These are phyloP conservation scores for Entomophthora muscae DNA, from an alignment of 371 early-diverging fungal species.

Conservation along the genomic window DNA sequence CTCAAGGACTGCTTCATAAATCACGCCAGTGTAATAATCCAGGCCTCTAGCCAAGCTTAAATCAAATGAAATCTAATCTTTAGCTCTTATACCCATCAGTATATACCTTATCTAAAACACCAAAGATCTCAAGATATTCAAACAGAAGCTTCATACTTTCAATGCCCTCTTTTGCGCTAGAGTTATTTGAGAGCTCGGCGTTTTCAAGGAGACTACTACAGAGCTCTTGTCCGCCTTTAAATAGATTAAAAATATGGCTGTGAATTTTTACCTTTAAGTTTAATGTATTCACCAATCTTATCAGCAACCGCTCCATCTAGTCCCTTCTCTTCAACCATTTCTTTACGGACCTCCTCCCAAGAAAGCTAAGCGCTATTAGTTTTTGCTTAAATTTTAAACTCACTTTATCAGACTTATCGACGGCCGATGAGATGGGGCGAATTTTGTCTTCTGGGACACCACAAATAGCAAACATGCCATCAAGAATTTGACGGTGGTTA, in stretches of 20 bases:
- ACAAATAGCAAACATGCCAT: slow-evolving; percentile 88
- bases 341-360: slow-evolving; percentile 88
- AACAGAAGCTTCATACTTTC: slow-evolving; percentile 78
- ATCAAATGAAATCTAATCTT: slow-evolving; percentile 64
- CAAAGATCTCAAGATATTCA: slow-evolving; percentile 69
- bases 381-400: slow-evolving; percentile 1
- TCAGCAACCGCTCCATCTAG: slow-evolving; percentile 64
- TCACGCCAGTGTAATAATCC: slow-evolving; percentile 99
- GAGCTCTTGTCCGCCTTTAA: slow-evolving; percentile 50
- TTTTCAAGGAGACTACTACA: slow-evolving; percentile 47
- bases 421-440: slow-evolving; percentile 88
- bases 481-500: slow-evolving; percentile 93
- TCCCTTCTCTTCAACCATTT: slow-evolving; percentile 88
- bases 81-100: slow-evolving; percentile 6
- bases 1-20: slow-evolving; percentile 91
- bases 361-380: slow-evolving; percentile 26
- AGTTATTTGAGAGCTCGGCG: slow-evolving; percentile 37
- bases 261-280: slow-evolving; percentile 46
- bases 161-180: slow-evolving; percentile 64
- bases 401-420: slow-evolving; percentile 96
- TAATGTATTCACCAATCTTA: slow-evolving; percentile 77
- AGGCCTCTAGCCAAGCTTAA: slow-evolving; percentile 93
- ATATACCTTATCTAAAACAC: slow-evolving; percentile 36
- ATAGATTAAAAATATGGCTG: too few relatives aligned
- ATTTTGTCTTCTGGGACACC: slow-evolving; percentile 82